Percentiles rank a stretch among this genome's conserved stretches.
Conservation (phyloP, 441 rosid genomes). For the Adansonia grandidieri region DNA sequence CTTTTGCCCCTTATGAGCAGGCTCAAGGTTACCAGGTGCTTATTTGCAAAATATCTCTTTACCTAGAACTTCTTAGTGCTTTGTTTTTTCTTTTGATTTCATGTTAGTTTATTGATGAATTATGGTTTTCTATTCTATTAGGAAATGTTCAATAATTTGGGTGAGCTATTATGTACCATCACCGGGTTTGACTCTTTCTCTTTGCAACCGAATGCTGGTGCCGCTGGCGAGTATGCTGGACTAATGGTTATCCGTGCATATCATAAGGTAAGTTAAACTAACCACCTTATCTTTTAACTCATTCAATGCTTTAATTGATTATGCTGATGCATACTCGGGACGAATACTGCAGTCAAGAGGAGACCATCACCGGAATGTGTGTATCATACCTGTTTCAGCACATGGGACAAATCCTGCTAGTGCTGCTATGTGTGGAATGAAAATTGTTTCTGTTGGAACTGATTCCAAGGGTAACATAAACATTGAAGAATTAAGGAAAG, state of each 20-base stretch:
- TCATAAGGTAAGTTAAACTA: slow-evolving; percentile 61
- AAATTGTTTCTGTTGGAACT: slow-evolving; percentile 90
- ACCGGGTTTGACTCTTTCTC: slow-evolving; percentile 98
- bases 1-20: slow-evolving; percentile 85
- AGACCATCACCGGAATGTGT: slow-evolving; percentile 90
- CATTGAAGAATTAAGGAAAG: slow-evolving; percentile 82
- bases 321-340: slow-evolving; percentile 16
- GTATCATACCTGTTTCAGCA: slow-evolving; percentile 97
- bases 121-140: slow-evolving; percentile 36
- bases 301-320: neutral
- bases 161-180: slow-evolving; percentile 75
- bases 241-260: slow-evolving; percentile 98
- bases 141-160: slow-evolving; percentile 95
- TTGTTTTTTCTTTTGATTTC: neutral
- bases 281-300: neutral
- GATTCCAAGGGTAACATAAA: slow-evolving; percentile 97
- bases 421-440: slow-evolving; percentile 99
- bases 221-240: slow-evolving; percentile 96
- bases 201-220: slow-evolving; percentile 98
- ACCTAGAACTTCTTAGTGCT: slow-evolving; percentile 5
- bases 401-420: slow-evolving; percentile 99
- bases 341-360: slow-evolving; percentile 76
- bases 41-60: slow-evolving; percentile 4
- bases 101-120: slow-evolving; percentile 28
- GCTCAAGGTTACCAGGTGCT: slow-evolving; percentile 84